A percentile compares a stretch with the other conserved stretches of the same genome.
phyloP scores from a whole-genome alignment of 192 early-diverging fungal species.

The Kickxella alabastrina region DNA sequence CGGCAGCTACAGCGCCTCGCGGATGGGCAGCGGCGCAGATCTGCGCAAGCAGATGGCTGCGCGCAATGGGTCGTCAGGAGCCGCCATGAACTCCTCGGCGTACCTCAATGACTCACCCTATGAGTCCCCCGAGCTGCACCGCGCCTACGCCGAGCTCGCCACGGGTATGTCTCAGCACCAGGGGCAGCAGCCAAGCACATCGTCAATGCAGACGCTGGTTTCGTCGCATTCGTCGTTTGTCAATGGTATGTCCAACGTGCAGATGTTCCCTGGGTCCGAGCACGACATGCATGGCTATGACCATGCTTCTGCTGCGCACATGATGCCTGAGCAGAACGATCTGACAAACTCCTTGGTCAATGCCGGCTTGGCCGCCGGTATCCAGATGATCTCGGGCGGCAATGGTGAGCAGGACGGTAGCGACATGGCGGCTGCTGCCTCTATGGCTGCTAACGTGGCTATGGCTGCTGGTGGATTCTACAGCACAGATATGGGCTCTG shows the following conservation, averaged over 20 bases:
- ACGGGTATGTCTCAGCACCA: neutral
- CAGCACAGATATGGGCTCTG: neutral
- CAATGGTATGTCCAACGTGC: neutral
- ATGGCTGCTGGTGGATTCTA: constrained; percentile 2
- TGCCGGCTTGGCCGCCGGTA: constrained; percentile 7
- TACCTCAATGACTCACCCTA: constrained; percentile 24
- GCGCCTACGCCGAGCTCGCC: constrained; percentile 19
- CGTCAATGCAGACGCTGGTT: constrained; percentile 16
- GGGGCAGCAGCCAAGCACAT: constrained; percentile 5
- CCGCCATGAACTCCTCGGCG: neutral
- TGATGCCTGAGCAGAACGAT: constrained; percentile 1
- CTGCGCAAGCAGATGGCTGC: constrained; percentile 42
- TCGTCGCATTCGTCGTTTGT: constrained; percentile 2
- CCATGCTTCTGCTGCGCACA: constrained; percentile 3
- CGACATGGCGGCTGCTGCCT: constrained; percentile 10
- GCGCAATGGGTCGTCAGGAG: neutral
- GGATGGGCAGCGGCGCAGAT: constrained; percentile 17
- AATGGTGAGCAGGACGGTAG: neutral
- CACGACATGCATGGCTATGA: constrained; percentile 7
- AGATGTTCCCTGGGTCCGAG: constrained; percentile 11
- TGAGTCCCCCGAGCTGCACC: constrained; percentile 20
- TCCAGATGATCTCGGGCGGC: neutral
- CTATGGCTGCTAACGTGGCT: constrained; percentile 3
- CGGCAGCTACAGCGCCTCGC: constrained; percentile 13
- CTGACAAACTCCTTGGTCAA: constrained; percentile 22